Base-by-base conservation (phyloP, 108 stramenopile genomes). In the Skeletonema grethae region DNA sequence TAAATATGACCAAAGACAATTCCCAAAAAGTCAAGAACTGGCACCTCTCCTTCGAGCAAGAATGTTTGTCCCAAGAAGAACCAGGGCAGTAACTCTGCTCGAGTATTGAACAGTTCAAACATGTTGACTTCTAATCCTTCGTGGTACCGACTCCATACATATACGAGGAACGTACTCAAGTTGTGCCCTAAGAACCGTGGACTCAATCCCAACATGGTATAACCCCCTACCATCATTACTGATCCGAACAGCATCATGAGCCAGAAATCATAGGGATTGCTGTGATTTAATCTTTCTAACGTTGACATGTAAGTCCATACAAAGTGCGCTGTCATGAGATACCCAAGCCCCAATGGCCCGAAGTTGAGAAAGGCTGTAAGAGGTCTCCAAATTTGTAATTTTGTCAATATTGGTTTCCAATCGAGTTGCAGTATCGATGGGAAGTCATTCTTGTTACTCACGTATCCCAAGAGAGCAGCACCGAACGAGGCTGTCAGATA, bases 291-390 rank as follows among this genome's bases (percentile, higher is more conserved):
- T 67, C 94, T 83, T 79, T 98, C 98, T 79, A 98, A 70, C 12
- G 94, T 92, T 48, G 89, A 82, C 98, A 98, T 98, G 84, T 98
- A 97, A 25, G 89, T 95, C 96, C 96, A 97, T n/a, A 97, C 83
- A 69, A 97, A 97, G 16, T 95, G 94, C 13, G 83, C 76, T 6
- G 96, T 94, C 84, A 97, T 82, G 25, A 85, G 58, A 71, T 93
- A 97, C 45, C 88, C 86, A 30, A 95, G 64, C 8, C 94, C 92
- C 56, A 97, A 67, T 7, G 91, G 91, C 18, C 96, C 96, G 79
- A 94, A 89, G 74, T 95, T 93, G 30, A 97, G 71, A 73, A 97
- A 97, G 16, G 89, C 84, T 10, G 96, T 95, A 28, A 95, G 65
- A n/a, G 89, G 92, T 65, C 96, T 75, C 96, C 96, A 95, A 10